Evolutionary conservation across 2,329 filamentous ascomycete genomes (phyloP), one percentile per base, ranked within the genome.

Genomic region (Harringtonia lauricola): DNA sequence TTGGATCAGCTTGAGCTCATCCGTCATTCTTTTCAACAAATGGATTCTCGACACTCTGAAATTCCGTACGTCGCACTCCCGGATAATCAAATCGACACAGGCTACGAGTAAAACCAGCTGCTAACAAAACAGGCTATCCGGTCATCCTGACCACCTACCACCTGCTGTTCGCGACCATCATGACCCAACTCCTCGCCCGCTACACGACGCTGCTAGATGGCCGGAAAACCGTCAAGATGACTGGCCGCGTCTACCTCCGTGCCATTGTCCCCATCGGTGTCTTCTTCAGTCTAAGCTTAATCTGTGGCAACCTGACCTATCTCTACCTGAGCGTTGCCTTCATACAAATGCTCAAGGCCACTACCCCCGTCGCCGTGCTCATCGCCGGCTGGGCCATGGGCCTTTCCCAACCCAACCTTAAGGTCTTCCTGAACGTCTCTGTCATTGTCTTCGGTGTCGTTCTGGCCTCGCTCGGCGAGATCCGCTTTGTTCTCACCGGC

Each of bases 271-370:
- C 90, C 45, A 95, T 96, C 57, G 90, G 90, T 53, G 66, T 95
- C 60, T 94, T 95, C 70, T 96, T 95, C 79, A 92, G 85, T 61
- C 71, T 95, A 70, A 92, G 84, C 65, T 75, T 96, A 70, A 95
- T 96, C 61, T 95, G 88, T 66, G 88, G 89, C 59, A 96, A 96
- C 70, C 67, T 94, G 66, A 88, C 90, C 55, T 96, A 96, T 62
- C 77, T 95, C 44, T 95, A 95, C 66, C 78, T 96, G 49, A 92
- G 84, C 53, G 90, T 96, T 47, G 85, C 90, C 48, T 96, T 96
- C 65, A 96, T 96, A 58, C 90, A 96, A 73, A 96, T 96, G 90
- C 81, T 96, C 64, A 96, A 96, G 84, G 92, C 92, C 53, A 95
- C 88, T 36, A 96, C 86, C 28, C 92, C 92, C 15, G 89, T 96